Base-by-base conservation (phyloP, 2,329 filamentous ascomycete species). In the Nothomitra cinnamomea region DNA sequence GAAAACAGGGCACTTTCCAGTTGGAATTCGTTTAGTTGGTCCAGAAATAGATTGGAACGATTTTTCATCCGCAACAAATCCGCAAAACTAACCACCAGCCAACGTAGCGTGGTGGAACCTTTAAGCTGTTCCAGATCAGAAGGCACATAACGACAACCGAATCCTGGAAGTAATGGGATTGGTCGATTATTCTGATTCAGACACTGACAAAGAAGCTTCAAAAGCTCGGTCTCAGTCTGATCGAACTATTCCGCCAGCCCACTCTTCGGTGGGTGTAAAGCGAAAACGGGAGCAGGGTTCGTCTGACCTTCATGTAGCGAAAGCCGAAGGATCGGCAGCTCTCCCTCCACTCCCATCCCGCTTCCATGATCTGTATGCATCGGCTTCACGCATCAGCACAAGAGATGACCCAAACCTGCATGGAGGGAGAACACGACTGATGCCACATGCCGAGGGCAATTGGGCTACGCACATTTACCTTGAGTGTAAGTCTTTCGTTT, bases 381-480 rank as follows among this genome's bases (percentile, higher is more conserved):
- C 85, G 10, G 85, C 82, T 41, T 82, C 85, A 52, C 80, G 90
- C 57, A 73, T 84, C 57, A 86, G 84, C 66, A 82, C 83, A 41
- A 75, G 73, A 60, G 92, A 96, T 67, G 85, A 95, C 63, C 88
- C 90, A 1, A 74, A 75, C 56, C 72, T 96, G 55, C 92, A 98
- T 66, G 84, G 83, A 32, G 92, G 92, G 53, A 81, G 90, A 47
- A 87, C 82, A 63, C 79, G 92, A 42, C 77, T 83, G 55, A 85
- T 80, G 50, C 89, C 90, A 22, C 92, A 98, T 67, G 73, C 90
- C 24, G 78, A 81, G 56, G 92, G 92, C 56, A 87, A 88, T 66
- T 98, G 92, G 92, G 87, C 90, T 1, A 87, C 82, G 35, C 90
- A 96, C 67, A 65, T 96, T 47, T 96, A 94, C 66, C 73, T 95